phyloP scores from a whole-genome alignment of 179 eudicot species.

The Silene vulgaris region DNA sequence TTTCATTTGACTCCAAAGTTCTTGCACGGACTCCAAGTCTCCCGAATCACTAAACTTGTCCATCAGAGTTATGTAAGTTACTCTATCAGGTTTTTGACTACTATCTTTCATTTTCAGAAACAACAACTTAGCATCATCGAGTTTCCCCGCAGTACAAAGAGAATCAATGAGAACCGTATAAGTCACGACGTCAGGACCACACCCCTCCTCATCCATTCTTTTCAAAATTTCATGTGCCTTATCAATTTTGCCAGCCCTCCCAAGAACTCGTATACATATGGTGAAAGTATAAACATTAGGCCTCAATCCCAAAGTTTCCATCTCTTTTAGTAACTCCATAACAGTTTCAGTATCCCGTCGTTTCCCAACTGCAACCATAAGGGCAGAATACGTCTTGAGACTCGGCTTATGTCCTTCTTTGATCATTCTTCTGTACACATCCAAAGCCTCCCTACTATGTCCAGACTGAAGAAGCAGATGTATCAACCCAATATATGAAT shows the following conservation, averaged over 20 bases:
- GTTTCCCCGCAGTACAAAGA: conserved; percentile 64
- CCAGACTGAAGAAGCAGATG: conserved; percentile 68
- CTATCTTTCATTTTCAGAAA: conserved; percentile 66
- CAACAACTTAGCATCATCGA: conserved; percentile 62
- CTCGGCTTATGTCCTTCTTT: conserved; percentile 69
- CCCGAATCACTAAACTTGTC: conserved; percentile 71
- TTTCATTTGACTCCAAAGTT: conserved; percentile 68
- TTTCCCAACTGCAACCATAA: conserved; percentile 82
- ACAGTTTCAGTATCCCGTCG: conserved; percentile 70
- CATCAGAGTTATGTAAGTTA: conserved; percentile 80
- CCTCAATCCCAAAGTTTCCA: conserved; percentile 68
- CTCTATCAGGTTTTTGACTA: conserved; percentile 76
- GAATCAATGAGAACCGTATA: conserved; percentile 87
- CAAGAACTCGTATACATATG: conserved; percentile 82
- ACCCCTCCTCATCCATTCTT: conserved; percentile 75
- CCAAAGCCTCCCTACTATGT: conserved; percentile 56
- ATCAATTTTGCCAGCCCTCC: conserved; percentile 66
- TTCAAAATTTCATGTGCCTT: conserved; percentile 58
- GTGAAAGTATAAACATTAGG: conserved; percentile 87
- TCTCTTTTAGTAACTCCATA: conserved; percentile 57
- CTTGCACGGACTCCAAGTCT: conserved; percentile 59
- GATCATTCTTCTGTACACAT: conserved; percentile 63
- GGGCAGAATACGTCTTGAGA: conserved; percentile 82
- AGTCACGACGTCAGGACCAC: conserved; percentile 84
- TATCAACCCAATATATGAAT: conserved; percentile 77